phyloP scores from a whole-genome alignment of 2,329 filamentous ascomycete genomes.

The Metarhizium guizhouense region DNA sequence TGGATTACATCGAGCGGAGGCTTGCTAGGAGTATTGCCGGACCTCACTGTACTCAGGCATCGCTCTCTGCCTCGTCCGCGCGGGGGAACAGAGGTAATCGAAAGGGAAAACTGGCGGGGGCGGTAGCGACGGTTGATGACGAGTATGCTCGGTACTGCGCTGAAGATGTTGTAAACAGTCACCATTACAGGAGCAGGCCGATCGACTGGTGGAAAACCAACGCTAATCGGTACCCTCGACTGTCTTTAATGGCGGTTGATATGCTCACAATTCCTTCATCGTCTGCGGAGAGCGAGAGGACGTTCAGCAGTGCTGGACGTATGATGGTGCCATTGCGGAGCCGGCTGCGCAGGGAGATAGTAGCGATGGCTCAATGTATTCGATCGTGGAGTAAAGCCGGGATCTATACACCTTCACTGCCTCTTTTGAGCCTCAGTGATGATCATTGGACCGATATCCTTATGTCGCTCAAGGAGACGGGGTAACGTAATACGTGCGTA shows the following conservation, averaged over 20 bases:
- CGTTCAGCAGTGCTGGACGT: slow-evolving; percentile 4
- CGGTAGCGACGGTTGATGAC: not conserved
- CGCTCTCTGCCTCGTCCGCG: not conserved
- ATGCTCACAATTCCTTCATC: slow-evolving; percentile 7
- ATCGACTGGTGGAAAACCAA: slow-evolving; percentile 6
- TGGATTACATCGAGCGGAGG: slow-evolving; percentile 1
- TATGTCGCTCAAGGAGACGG: not conserved
- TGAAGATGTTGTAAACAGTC: slow-evolving; percentile 5
- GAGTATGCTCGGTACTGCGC: slow-evolving; percentile 3
- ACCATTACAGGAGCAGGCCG: slow-evolving; percentile 1
- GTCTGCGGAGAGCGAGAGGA: slow-evolving; percentile 6
- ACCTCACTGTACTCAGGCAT: not conserved
- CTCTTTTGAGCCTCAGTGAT: slow-evolving; percentile 1
- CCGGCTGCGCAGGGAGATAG: slow-evolving; percentile 5
- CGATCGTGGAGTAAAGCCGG: slow-evolving; percentile 5
- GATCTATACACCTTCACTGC: slow-evolving; percentile 4
- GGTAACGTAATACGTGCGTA: not conserved
- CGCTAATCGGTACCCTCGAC: slow-evolving; percentile 4
- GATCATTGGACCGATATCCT: slow-evolving; percentile 3
- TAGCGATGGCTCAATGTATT: slow-evolving; percentile 6
- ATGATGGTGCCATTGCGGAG: slow-evolving; percentile 6
- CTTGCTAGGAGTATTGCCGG: slow-evolving; percentile 2
- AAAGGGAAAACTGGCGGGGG: slow-evolving; percentile 1
- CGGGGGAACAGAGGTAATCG: not conserved
- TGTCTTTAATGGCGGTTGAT: slow-evolving; percentile 7